Conservation (phyloP, 139 green algal genomes). For the Volvox reticuliferus region DNA sequence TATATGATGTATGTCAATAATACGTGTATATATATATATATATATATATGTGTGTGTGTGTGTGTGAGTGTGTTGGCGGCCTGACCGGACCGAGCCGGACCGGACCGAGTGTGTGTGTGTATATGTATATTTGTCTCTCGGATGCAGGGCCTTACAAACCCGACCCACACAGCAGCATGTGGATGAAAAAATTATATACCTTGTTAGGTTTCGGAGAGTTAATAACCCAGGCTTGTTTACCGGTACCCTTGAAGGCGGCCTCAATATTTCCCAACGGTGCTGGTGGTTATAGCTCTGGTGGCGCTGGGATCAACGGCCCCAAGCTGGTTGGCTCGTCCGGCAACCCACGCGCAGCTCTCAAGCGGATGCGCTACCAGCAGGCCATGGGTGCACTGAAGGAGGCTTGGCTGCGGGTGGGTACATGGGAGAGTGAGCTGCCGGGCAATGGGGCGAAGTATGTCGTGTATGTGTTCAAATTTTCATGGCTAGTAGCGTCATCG, state of each 20-base stretch:
- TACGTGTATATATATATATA: too few species aligned
- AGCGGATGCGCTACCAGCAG: conserved; percentile 22
- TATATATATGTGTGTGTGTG: too few species aligned
- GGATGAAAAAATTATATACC: background rate
- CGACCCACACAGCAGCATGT: background rate
- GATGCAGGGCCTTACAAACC: too few species aligned
- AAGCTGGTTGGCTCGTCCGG: background rate
- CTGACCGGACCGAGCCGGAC: too few species aligned
- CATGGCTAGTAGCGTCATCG: background rate
- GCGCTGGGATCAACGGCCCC: background rate
- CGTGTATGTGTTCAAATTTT: background rate
- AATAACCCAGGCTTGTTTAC: background rate
- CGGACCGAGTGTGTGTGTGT: too few species aligned
- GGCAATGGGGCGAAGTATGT: background rate
- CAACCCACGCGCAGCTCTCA: background rate
- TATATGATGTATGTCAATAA: too few species aligned
- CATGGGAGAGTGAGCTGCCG: too few species aligned
- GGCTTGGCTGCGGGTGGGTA: conserved; percentile 31
- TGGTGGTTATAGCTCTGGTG: background rate
- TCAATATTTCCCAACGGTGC: background rate
- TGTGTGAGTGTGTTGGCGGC: too few species aligned
- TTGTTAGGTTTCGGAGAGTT: background rate
- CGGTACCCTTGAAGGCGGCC: background rate
- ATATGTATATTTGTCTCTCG: too few species aligned
- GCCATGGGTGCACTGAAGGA: conserved; percentile 35